Base-by-base conservation (phyloP, 805 yeast species). In the Wickerhamiella australiensis region DNA sequence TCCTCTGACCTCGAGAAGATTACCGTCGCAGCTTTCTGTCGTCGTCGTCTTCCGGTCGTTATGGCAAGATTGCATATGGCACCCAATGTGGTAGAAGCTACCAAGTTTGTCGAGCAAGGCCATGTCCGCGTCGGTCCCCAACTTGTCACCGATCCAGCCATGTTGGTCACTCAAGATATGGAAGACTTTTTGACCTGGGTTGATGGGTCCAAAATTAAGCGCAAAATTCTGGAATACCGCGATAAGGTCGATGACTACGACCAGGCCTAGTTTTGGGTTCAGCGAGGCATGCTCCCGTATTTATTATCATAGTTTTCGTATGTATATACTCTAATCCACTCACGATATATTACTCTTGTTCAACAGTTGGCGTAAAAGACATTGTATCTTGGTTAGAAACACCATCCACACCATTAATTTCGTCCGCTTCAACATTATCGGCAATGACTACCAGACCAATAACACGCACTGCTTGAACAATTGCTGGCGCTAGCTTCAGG, bases 181-280 rank as follows among this genome's bases (percentile, higher is more conserved):
- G 99, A 92, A 64, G 99, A 92, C 65, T 92, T 86, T 65, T 73
- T 92, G 58, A 92, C 98, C 3, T 92, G 99, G 99, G 92, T 85
- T n/a, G 96, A 92, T 61, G 76, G 80, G 38, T 82, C 94, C 57
- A 94, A 92, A 80, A 88, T 94, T 66, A 88, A 84, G 73, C 76
- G 82, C 60, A 86, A 85, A 57, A 78, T 90, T 52, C 78, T 88
- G 68, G 83, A 83, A 68, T 92, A 83, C 71, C 82, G 85, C 68
- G 88, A 90, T 46, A 68, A 67, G 48, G 61, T 68, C 54, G 83
- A 79, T 61, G 83, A 78, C 60, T 79, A 70, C 60, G 80, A 77
- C 52, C 65, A 76, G 57, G 29, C 31, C 21, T 41, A 25, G 25
- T 5, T 3, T 41, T 20, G 25, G 27, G n/a, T n/a, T n/a, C n/a